These are phyloP conservation scores for Diplodia seriata DNA, from an alignment of 2,329 filamentous ascomycete genomes.

Conservation along the genomic window DNA sequence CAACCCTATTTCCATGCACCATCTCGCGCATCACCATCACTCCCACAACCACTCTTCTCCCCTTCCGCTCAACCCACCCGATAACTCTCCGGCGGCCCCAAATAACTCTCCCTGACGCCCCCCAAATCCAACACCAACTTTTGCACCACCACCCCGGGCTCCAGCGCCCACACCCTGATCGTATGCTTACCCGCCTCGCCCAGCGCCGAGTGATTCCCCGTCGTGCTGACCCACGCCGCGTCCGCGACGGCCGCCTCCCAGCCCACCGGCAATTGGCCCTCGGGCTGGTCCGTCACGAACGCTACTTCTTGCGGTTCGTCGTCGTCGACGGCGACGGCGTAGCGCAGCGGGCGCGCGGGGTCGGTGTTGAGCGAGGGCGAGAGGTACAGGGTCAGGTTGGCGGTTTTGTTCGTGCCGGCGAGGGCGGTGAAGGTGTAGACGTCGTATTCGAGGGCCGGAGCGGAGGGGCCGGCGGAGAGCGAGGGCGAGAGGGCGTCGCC, in stretches of 20 bases:
- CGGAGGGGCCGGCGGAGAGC: slow-evolving; percentile 40
- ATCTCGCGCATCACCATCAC: too few relatives aligned
- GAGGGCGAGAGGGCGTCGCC: slow-evolving; percentile 40
- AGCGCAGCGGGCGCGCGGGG: slow-evolving; percentile 58
- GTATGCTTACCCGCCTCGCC: slow-evolving; percentile 49
- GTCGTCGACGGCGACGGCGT: slow-evolving; percentile 55
- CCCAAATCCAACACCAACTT: slow-evolving; percentile 65
- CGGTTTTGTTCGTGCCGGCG: slow-evolving; percentile 35
- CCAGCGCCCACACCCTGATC: slow-evolving; percentile 55
- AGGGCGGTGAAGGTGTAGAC: slow-evolving; percentile 46
- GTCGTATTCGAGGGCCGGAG: slow-evolving; percentile 47
- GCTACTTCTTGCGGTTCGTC: slow-evolving; percentile 47
- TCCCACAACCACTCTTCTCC: too few relatives aligned
- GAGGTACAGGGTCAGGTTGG: slow-evolving; percentile 51
- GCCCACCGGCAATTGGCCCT: slow-evolving; percentile 54
- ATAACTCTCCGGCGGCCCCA: slow-evolving; percentile 63
- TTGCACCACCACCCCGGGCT: slow-evolving; percentile 52
- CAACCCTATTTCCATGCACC: too few relatives aligned
- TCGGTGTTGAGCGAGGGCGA: slow-evolving; percentile 59
- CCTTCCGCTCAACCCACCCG: not conserved
- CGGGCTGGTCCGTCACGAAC: slow-evolving; percentile 51
- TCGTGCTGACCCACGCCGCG: slow-evolving; percentile 58
- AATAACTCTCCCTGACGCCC: slow-evolving; percentile 61
- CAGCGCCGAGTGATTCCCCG: slow-evolving; percentile 44
- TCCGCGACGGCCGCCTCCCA: slow-evolving; percentile 60